Base-by-base conservation (phyloP, 2,329 filamentous ascomycete genomes). In the Fusarium marasasianum region DNA sequence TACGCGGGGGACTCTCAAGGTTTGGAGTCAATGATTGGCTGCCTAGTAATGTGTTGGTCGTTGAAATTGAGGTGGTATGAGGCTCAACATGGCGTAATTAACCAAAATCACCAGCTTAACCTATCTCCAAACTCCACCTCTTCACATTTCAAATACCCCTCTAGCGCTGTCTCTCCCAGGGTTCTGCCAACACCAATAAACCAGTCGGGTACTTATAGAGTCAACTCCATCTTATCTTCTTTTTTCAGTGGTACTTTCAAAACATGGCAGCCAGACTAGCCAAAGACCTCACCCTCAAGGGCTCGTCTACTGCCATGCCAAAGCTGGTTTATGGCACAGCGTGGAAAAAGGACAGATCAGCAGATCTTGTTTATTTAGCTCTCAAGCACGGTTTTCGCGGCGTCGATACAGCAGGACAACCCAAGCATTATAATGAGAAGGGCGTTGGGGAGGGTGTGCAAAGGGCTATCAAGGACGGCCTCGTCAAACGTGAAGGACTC, bases 331-430 rank as follows among this genome's bases (percentile, higher is more conserved):
- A 96, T 80, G 94, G 94, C 58, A 96, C 94, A 6, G 94, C 94
- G n/a, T 96, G 94, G 93, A 96, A 96, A 81, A 91, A 92, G 77
- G 90, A 92, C 2, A 83, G 83, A 24, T 94, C 93, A 0, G 86
- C 88, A 26, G 84, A 88, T 62, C 86, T 96, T 6, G 93, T 96
- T 29, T 89, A 91, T 76, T 82, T 87, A 71, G 94, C 94, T 5
- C 79, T 96, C 40, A 85, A 86, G 50, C 84, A 88, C 50, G 93
- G 94, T 10, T 96, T 96, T 76, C 87, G 90, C 38, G 92, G 86
- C 53, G 84, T 96, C 68, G 94, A 96, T 79, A 96, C 94, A 1
- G 93, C 93, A 15, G 92, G 92, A 22, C 93, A 95, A 81, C 93
- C 93, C 5, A 89, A 89, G 69, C 93, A 96, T 82, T 96, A 96